These are phyloP conservation scores for Leccinum aurantiacum DNA, from an alignment of 768 basidiomycete species.

Conservation along the genomic window DNA sequence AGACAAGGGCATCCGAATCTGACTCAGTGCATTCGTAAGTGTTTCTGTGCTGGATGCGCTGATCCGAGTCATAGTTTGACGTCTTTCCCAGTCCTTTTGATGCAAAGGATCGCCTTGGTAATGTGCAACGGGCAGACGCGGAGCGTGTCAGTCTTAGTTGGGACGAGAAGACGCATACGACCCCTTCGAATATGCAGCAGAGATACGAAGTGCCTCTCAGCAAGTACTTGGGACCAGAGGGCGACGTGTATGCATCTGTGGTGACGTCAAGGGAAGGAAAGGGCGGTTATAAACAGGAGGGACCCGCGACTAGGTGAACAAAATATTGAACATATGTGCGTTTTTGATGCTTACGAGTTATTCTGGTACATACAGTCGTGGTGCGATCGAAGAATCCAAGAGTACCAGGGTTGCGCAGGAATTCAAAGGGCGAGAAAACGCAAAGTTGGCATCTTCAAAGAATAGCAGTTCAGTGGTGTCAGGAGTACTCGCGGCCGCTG, in stretches of 20 bases:
- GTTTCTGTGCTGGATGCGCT: not conserved
- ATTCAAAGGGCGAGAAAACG: not conserved
- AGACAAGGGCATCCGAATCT: not conserved
- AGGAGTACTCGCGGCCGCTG: constrained; percentile 9
- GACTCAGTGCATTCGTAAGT: constrained; percentile 8
- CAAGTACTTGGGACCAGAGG: constrained; percentile 7
- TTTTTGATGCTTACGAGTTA: not conserved
- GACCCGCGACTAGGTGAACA: constrained; percentile 5
- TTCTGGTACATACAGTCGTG: not conserved
- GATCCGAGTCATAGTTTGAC: not conserved
- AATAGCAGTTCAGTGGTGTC: constrained; percentile 14
- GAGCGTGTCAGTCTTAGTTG: constrained; percentile 1
- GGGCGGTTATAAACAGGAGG: not conserved
- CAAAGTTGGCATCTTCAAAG: not conserved
- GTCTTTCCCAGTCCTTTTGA: constrained; percentile 2
- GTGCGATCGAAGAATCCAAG: not conserved
- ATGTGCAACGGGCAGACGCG: not conserved
- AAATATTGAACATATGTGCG: not conserved
- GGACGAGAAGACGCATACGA: constrained; percentile 1
- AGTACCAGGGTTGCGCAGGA: not conserved
- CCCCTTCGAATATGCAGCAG: not conserved
- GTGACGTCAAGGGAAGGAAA: constrained; percentile 1
- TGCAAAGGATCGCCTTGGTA: not conserved
- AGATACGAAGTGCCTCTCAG: constrained; percentile 23
- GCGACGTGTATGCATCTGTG: not conserved